phyloP scores from a whole-genome alignment of 2,329 filamentous ascomycete genomes.

The Venturia carpophila region DNA sequence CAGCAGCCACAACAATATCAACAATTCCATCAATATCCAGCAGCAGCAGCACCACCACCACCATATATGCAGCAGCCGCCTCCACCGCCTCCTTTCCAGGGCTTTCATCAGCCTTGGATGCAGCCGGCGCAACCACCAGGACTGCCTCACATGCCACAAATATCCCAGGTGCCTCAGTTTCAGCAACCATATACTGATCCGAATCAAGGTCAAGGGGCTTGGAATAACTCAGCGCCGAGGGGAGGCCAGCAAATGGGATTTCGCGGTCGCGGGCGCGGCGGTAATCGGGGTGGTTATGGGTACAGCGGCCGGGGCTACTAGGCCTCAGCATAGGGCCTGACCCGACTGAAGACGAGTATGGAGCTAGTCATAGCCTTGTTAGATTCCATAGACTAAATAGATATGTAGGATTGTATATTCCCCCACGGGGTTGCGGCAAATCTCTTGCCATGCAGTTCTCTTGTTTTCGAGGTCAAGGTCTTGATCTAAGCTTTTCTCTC shows the following conservation, averaged over 20 bases:
- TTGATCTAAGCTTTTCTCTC: not conserved
- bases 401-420: not conserved
- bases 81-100: constrained; percentile 7
- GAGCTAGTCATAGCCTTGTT: not conserved
- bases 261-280: constrained; percentile 10
- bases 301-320: not conserved
- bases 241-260: constrained; percentile 1
- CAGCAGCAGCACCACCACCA: not conserved
- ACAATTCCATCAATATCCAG: constrained; percentile 1
- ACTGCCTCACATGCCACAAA: not conserved
- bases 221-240: not conserved
- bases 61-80: not conserved
- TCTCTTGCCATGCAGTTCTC: not conserved
- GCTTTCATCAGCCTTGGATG: constrained; percentile 8
- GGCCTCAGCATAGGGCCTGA: not conserved
- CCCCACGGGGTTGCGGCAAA: not conserved
- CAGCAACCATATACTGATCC: not conserved
- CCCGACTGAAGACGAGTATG: not conserved
- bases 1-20: constrained; percentile 13
- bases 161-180: not conserved
- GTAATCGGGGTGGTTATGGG: constrained; percentile 6
- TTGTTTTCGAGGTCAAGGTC: no score
- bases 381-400: not conserved
- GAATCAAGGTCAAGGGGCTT: not conserved
- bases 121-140: not conserved